Evolutionary conservation across 2,329 filamentous ascomycete species (phyloP), one percentile per base, ranked within the genome.

Genomic region (Aplosporella prunicola): DNA sequence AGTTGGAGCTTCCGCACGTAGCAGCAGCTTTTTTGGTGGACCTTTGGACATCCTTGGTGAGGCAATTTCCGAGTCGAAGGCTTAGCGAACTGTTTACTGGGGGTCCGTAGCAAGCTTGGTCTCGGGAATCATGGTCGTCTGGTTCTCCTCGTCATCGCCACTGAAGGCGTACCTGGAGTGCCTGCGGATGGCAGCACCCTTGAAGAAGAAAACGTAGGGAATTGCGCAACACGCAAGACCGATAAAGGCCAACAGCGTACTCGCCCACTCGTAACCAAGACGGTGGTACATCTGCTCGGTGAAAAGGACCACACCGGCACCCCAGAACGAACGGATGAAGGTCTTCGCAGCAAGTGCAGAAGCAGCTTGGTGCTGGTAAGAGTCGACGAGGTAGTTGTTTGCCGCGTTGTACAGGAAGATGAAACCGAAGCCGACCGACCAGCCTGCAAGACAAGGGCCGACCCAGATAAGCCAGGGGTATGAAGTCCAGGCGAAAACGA

Each of bases 281-380:
- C 77, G 70, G 25, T 50, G 44, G 41, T 60, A 61, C 83, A 91
- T 89, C 58, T 89, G 82, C 46, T 72, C 69, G 0, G 84, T 89
- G 61, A 91, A 91, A 1, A 93, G 70, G 0, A 89, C 83, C 1
- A 78, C 76, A 1, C 63, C 71, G 1, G 83, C 85, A 49, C 84
- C 85, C 81, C 83, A 91, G 62, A 88, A 81, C 11, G 75, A 81
- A 16, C 83, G 74, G 41, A 89, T 67, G 52, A 77, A 88, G 0
- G 83, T 89, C 68, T 89, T 89, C 25, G 83, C 82, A 0, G 84
- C 84, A 3, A 89, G 71, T 0, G 82, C 83, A 0, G 80, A 86
- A 1, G 85, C 84, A 1, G 85, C 85, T 59, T 88, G 82, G 61
- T 78, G 73, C 48, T 78, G 74, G 47, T 80, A 80, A 2, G 72